Evolutionary conservation across 768 basidiomycete genomes (phyloP).

Genomic region (Boletus subparvulus): DNA sequence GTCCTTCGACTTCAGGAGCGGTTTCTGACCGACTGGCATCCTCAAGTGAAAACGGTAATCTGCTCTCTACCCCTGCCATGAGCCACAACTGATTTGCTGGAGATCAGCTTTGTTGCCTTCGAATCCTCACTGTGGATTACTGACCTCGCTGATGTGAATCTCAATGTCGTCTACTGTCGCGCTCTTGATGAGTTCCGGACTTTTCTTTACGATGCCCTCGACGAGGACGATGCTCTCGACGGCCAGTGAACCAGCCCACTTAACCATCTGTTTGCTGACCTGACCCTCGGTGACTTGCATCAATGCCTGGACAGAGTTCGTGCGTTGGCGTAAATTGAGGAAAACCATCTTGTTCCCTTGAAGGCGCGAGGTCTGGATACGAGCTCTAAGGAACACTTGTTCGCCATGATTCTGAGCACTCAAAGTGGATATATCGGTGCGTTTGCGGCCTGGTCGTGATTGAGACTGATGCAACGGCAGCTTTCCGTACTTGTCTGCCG

Average conservation of each 20-base stretch:
- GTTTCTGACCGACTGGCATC: constrained; percentile 86
- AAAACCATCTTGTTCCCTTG: constrained; percentile 97
- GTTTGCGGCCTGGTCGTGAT: constrained; percentile 58
- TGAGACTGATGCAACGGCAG: constrained; percentile 92
- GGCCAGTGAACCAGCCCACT: constrained; percentile 77
- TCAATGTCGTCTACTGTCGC: constrained; percentile 87
- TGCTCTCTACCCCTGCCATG: constrained; percentile 72
- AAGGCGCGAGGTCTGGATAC: constrained; percentile 87
- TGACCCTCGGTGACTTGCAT: constrained; percentile 67
- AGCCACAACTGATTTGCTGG: constrained; percentile 62
- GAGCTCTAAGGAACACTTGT: constrained; percentile 79
- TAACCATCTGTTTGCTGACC: constrained; percentile 96
- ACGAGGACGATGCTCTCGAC: constrained; percentile 92
- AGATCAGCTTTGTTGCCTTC: neutral
- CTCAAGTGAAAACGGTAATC: constrained; percentile 88
- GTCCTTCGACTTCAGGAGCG: constrained; percentile 59
- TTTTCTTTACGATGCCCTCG: constrained; percentile 77
- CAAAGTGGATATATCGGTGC: constrained; percentile 65
- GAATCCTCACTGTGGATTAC: constrained; percentile 7
- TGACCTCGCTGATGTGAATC: constrained; percentile 78
- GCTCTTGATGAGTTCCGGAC: constrained; percentile 86
- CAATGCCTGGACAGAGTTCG: constrained; percentile 83
- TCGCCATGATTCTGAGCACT: constrained; percentile 64
- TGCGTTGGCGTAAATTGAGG: constrained; percentile 85
- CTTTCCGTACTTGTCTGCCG: constrained; percentile 78